phyloP scores from a whole-genome alignment of 495 filamentous ascomycete species.

The Penicillium subrubescens region DNA sequence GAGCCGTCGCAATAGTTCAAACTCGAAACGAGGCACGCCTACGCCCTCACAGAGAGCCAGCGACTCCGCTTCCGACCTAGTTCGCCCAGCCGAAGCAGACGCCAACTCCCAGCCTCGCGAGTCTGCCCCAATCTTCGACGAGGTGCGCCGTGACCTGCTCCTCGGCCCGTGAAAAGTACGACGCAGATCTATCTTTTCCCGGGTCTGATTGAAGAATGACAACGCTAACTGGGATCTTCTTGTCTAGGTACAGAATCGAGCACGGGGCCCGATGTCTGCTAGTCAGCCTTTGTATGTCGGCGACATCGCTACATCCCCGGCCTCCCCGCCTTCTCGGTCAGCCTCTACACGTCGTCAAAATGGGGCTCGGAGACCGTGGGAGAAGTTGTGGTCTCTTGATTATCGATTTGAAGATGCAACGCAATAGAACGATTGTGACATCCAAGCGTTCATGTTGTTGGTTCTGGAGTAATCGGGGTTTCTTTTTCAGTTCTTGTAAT shows the following conservation, averaged over 20 bases:
- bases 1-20: slow-evolving; percentile 83
- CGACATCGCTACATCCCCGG: slow-evolving; percentile 3
- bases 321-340: slow-evolving; percentile 25
- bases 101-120: slow-evolving; percentile 37
- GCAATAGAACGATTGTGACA: slow-evolving; percentile 10
- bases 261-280: slow-evolving; percentile 5
- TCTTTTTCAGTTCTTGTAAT: background rate
- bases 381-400: slow-evolving; percentile 54
- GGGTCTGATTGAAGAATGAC: slow-evolving; percentile 19
- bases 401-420: slow-evolving; percentile 45
- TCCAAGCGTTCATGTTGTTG: background rate
- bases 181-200: slow-evolving; percentile 23
- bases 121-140: slow-evolving; percentile 44
- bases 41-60: slow-evolving; percentile 37
- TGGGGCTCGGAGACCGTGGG: slow-evolving; percentile 49
- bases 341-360: slow-evolving; percentile 28
- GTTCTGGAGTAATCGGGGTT: slow-evolving; percentile 1
- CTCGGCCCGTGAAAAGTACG: slow-evolving; percentile 47
- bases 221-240: background rate
- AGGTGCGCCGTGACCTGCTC: slow-evolving; percentile 54
- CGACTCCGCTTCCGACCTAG: slow-evolving; percentile 42
- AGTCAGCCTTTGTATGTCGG: slow-evolving; percentile 2
- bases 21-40: slow-evolving; percentile 66
- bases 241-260: slow-evolving; percentile 9
- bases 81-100: slow-evolving; percentile 37